A percentile compares a stretch with the other conserved stretches of the same genome.
Evolutionary conservation across 164 flowering plant genomes (phyloP).

Genomic region (Echeveria elegans): DNA sequence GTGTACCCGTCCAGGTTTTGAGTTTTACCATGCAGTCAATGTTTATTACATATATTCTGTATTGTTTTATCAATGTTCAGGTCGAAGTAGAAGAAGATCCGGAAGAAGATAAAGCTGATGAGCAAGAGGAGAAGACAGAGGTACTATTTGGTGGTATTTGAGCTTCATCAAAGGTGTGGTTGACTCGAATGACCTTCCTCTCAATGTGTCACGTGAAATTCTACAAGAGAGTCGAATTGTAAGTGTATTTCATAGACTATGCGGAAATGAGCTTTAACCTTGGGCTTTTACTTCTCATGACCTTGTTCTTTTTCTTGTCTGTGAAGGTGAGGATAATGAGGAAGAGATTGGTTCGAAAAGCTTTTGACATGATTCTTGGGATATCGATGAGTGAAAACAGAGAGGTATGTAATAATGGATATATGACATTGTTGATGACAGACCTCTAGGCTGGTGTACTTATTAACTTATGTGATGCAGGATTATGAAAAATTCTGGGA

Average conservation of each 20-base stretch:
- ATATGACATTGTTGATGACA: too few relatives aligned
- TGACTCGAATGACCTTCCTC: conserved; percentile 96
- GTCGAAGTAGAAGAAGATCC: conserved; percentile 97
- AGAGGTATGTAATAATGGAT: conserved; percentile 39
- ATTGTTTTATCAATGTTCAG: conserved; percentile 20
- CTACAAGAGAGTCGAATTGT: conserved; percentile 98
- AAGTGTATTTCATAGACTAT: too few relatives aligned
- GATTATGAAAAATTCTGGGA: conserved; percentile 95
- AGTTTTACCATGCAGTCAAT: too few relatives aligned
- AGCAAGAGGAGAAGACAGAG: conserved; percentile 57
- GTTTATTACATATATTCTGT: too few relatives aligned
- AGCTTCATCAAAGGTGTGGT: conserved; percentile 98
- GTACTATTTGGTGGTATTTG: conserved; percentile 21
- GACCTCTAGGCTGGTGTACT: neutral
- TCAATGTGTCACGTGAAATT: conserved; percentile 98
- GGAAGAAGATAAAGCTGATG: conserved; percentile 66
- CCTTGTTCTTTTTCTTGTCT: neutral
- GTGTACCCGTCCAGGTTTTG: too few relatives aligned
- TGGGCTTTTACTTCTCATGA: neutral
- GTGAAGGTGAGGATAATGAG: conserved; percentile 69
- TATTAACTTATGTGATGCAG: conserved; percentile 20
- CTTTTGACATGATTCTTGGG: conserved; percentile 95
- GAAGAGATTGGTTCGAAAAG: conserved; percentile 83
- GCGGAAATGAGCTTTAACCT: too few relatives aligned
- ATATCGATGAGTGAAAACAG: conserved; percentile 78